Base-by-base conservation (phyloP, 768 basidiomycete genomes). In the Boletus patriciae region DNA sequence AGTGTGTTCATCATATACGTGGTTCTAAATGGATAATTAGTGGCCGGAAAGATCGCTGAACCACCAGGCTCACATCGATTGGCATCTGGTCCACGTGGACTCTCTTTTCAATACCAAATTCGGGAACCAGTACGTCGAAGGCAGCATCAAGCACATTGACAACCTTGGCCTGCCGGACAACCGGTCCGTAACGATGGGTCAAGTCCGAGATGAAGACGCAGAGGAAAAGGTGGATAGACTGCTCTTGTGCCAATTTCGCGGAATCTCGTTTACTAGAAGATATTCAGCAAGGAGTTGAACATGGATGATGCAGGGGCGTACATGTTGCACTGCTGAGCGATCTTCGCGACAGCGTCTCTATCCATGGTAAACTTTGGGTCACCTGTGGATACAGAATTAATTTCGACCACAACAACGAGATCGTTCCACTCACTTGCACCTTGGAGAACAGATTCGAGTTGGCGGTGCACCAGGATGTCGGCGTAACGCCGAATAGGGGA, bases 41-140 rank as follows among this genome's bases (percentile, higher is more conserved):
- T 25, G 16, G n/a, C 15, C 8, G 11, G 19, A 18, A 40, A 44
- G 10, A 52, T 49, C 15, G 6, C 43, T 33, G 2, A 44, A 51
- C 42, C 21, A 40, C 21, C 13, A 45, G 10, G 74, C 87, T 75
- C 67, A 94, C 93, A 62, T 97, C 93, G 56, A 97, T 92, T 25
- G 97, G 96, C 92, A 99, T 97, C 75, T 98, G 94, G 70, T 98
- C 97, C 41, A 95, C 92, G 66, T 98, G 97, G 3, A 98, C 95
- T 37, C 97, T 84, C 79, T 99, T 99, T 78, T 99, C 97, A 63
- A 99, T 98, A 33, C 96, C 93, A 69, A 98, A 98, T 72, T 98
- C 97, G 41, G 93, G 90, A 13, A 98, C 86, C 33, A 96, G 77
- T 29, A 99, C 96, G 67, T 99, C 97, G 65, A 98, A 98, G 2